Evolutionary conservation across 2,329 filamentous ascomycete species (phyloP), one percentile per base, ranked within the genome.

Genomic region (Penicillium psychrosexuale): DNA sequence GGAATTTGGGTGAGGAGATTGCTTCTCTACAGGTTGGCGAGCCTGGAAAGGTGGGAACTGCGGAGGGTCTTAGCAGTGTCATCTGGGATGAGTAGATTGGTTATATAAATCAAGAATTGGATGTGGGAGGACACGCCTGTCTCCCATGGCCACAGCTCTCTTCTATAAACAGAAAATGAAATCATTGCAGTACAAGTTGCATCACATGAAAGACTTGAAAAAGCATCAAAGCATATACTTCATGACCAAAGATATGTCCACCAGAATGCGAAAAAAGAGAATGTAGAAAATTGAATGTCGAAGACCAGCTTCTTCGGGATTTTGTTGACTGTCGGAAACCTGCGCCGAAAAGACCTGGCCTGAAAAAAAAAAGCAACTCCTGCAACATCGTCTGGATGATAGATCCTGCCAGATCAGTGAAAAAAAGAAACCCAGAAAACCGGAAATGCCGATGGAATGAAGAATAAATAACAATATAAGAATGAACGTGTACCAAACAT

Each of bases 1-100:
- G 89, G 1, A 65, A 78, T 61, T 72, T 91, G 24, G 82, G 82
- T 2, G 63, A 67, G 30, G 45, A 65, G 49, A 55, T 74, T 50
- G 70, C 69, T 19, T 48, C 52, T 28, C 17, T 73, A 52, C 53
- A 66, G 49, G 67, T 74, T 47, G 71, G 71, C 2, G 60, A 66
- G 47, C 53, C 61, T 11, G 69, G 68, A 0, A 56, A 58, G 33
- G 62, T 66, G 11, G 67, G 67, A 5, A 53, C 57, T 12, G 51
- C 66, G 3, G 59, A 66, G 36, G 71, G 71, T 1, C 53, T 74
- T 62, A 72, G 70, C 48, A 73, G 71, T 56, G 63, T 74, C 39
- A 62, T 72, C 43, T 74, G 70, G 70, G 69, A 61, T 24, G 66
- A 69, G 59, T 69, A 63, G 46, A 49, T 44, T 7, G 22, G 34